These are phyloP conservation scores for Pythium coloratum DNA, from an alignment of 352 stramenopile genomes.

Conservation along the genomic window DNA sequence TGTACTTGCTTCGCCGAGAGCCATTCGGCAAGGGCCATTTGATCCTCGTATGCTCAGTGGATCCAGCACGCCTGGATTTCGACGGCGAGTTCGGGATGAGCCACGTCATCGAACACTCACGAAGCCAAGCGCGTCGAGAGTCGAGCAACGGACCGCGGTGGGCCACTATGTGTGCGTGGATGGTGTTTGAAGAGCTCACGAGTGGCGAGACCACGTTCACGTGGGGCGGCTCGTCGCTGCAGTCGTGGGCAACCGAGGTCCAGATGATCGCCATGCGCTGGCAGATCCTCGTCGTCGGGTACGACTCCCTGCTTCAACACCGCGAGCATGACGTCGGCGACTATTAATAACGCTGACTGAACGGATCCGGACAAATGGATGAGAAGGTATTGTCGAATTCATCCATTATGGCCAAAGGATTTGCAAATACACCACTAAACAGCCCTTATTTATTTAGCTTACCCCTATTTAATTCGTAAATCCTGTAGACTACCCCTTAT, in stretches of 20 bases:
- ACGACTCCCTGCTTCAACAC: neutral
- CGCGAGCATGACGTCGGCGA: too few species aligned
- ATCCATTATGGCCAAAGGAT: neutral
- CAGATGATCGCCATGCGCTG: slow-evolving; percentile 14
- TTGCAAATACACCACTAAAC: neutral
- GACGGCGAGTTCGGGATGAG: slow-evolving; percentile 3
- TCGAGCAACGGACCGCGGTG: neutral
- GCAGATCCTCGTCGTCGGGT: slow-evolving; percentile 11
- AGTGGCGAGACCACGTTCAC: neutral
- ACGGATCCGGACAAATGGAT: too few species aligned
- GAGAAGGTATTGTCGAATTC: neutral
- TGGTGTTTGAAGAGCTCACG: slow-evolving; percentile 1
- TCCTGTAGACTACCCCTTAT: neutral
- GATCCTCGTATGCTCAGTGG: slow-evolving; percentile 13
- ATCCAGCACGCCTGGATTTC: neutral
- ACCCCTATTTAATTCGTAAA: neutral
- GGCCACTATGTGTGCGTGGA: slow-evolving; percentile 8
- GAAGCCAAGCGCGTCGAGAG: neutral
- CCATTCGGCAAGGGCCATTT: neutral
- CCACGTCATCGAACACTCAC: neutral
- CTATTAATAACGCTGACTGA: too few species aligned
- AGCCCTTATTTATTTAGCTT: neutral
- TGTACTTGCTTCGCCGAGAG: slow-evolving; percentile 7
- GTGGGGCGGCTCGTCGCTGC: neutral
- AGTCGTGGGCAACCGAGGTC: slow-evolving; percentile 5